These are phyloP conservation scores for Dothistroma pini DNA, from an alignment of 2,329 filamentous ascomycete species.

Conservation along the genomic window DNA sequence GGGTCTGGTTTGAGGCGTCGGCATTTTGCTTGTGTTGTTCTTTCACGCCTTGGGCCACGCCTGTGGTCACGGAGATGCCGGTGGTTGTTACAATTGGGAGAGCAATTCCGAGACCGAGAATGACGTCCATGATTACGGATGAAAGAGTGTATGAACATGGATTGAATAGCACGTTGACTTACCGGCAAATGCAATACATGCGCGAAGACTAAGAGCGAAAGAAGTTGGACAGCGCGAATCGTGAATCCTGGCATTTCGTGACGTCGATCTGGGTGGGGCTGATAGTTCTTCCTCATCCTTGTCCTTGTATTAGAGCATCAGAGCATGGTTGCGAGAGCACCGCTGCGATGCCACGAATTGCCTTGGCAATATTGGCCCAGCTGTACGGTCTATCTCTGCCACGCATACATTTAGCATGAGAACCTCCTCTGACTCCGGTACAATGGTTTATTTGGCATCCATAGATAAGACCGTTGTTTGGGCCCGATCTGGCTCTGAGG, in stretches of 20 bases:
- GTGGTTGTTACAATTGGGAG: constrained; percentile 37
- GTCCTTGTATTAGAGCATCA: not conserved
- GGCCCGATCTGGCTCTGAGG: not conserved
- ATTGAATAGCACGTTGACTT: not conserved
- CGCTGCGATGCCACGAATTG: not conserved
- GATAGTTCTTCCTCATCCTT: not conserved
- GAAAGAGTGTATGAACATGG: not conserved
- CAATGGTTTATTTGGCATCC: not conserved
- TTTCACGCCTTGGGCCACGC: constrained; percentile 49
- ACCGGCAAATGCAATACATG: not conserved
- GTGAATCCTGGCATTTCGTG: constrained; percentile 3
- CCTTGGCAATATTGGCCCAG: not conserved
- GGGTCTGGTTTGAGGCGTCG: constrained; percentile 47
- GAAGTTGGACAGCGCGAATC: constrained; percentile 6
- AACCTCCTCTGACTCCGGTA: not conserved
- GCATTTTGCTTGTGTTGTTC: constrained; percentile 50
- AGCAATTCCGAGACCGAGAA: constrained; percentile 35
- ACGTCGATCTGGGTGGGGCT: not conserved
- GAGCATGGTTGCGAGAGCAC: not conserved
- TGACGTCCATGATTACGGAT: constrained; percentile 28
- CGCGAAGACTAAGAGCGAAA: not conserved
- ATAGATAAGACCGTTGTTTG: not conserved
- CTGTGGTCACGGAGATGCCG: constrained; percentile 49
- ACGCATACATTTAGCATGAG: not conserved
- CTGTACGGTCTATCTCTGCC: not conserved